phyloP scores from a whole-genome alignment of 306 rosid genomes.

The Castanospermum australe region DNA sequence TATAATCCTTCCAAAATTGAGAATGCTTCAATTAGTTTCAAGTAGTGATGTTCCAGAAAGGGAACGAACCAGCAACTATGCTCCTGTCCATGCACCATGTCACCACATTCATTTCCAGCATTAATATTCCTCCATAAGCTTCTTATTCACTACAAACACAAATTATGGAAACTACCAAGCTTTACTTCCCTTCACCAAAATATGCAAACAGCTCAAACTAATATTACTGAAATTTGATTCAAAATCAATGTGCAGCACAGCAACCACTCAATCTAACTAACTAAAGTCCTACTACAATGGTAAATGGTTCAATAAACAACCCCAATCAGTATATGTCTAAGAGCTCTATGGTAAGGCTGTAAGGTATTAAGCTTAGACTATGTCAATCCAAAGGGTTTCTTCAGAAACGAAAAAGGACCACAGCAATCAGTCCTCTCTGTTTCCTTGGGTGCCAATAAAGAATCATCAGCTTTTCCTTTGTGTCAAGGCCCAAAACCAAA shows the following conservation, averaged over 20 bases:
- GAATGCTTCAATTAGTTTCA: constrained; percentile 52
- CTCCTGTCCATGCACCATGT: constrained; percentile 98
- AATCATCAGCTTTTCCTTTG: constrained; percentile 43
- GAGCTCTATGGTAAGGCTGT: neutral
- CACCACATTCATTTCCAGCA: constrained; percentile 82
- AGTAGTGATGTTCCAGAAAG: constrained; percentile 53
- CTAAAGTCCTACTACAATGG: constrained; percentile 20
- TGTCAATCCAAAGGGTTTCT: constrained; percentile 46
- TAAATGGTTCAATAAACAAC: constrained; percentile 29
- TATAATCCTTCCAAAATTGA: constrained; percentile 47
- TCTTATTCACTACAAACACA: constrained; percentile 45
- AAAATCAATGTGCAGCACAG: constrained; percentile 25
- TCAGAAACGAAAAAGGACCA: constrained; percentile 47
- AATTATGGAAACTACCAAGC: constrained; percentile 33
- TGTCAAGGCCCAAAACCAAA: constrained; percentile 39
- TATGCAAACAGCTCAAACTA: constrained; percentile 28
- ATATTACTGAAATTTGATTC: constrained; percentile 28
- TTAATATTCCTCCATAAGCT: constrained; percentile 58
- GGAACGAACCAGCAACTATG: constrained; percentile 81
- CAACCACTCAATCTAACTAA: constrained; percentile 34
- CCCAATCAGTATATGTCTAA: constrained; percentile 20
- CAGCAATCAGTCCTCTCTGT: constrained; percentile 44
- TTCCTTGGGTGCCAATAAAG: constrained; percentile 39
- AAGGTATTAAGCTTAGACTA: constrained; percentile 39
- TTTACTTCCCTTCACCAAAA: constrained; percentile 32